phyloP scores from a whole-genome alignment of 352 stramenopile genomes.

The Globisporangium radiosum region DNA sequence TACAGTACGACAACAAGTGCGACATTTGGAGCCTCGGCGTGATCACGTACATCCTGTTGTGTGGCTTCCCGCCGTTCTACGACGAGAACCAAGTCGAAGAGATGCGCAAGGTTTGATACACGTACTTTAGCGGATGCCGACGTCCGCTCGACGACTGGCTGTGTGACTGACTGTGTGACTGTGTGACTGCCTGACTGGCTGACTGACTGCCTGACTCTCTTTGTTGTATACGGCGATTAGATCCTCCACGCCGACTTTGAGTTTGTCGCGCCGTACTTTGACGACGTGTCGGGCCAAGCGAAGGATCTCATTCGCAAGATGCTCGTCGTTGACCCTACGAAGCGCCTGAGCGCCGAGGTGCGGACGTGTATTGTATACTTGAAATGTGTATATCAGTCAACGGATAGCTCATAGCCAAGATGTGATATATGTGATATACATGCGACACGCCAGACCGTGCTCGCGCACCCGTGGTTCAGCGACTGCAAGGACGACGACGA shows the following conservation, averaged over 20 bases:
- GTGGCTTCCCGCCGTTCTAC: conserved; percentile 96
- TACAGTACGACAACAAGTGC: conserved; percentile 91
- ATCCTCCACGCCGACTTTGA: conserved; percentile 81
- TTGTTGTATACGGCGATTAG: conserved; percentile 8
- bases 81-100: conserved; percentile 86
- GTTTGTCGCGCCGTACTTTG: conserved; percentile 92
- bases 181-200: background rate
- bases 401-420: too few species aligned
- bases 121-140: background rate
- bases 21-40: conserved; percentile 94
- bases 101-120: conserved; percentile 49
- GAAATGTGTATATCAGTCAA: too few species aligned
- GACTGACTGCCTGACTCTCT: background rate
- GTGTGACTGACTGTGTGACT: too few species aligned
- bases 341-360: conserved; percentile 57
- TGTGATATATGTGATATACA: too few species aligned
- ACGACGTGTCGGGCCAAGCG: conserved; percentile 81
- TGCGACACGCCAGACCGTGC: conserved; percentile 26
- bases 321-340: conserved; percentile 85
- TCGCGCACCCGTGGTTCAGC: conserved; percentile 68
- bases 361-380: background rate
- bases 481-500: conserved; percentile 61
- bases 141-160: background rate
- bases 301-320: conserved; percentile 93
- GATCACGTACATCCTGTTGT: conserved; percentile 92